Evolutionary conservation across 768 basidiomycete genomes (phyloP).

Genomic region (Podaxis sp.): DNA sequence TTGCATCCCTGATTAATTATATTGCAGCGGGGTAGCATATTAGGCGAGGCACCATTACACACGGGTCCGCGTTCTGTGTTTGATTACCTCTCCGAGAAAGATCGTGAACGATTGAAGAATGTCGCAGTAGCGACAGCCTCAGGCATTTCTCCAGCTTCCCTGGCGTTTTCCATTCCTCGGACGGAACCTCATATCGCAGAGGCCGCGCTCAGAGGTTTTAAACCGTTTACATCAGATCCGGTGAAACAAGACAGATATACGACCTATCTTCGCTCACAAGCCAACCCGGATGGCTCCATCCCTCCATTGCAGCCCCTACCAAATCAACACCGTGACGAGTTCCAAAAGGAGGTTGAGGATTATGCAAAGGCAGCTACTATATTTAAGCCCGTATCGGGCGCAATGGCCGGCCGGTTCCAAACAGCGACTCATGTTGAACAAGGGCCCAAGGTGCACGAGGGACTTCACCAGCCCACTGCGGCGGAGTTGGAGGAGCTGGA

Average conservation of each 20-base stretch:
- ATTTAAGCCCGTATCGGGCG: constrained; percentile 89
- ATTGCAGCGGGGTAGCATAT: constrained; percentile 69
- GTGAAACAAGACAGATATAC: constrained; percentile 84
- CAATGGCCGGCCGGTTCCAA: constrained; percentile 95
- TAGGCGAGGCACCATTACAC: constrained; percentile 80
- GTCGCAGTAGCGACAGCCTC: constrained; percentile 34
- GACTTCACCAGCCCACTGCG: constrained; percentile 58
- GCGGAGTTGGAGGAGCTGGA: constrained; percentile 45
- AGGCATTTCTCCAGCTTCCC: constrained; percentile 21
- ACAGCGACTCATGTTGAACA: constrained; percentile 71
- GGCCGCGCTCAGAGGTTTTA: constrained; percentile 85
- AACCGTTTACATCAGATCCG: constrained; percentile 79
- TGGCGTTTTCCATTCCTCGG: constrained; percentile 36
- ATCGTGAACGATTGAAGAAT: constrained; percentile 78
- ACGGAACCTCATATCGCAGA: constrained; percentile 79
- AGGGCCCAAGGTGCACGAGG: constrained; percentile 61
- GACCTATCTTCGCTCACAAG: constrained; percentile 76
- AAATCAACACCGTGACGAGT: constrained; percentile 61
- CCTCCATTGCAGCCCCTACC: constrained; percentile 52
- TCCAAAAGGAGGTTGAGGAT: constrained; percentile 80
- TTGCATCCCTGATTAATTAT: neutral
- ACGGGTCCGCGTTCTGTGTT: constrained; percentile 81
- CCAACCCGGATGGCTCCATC: constrained; percentile 40
- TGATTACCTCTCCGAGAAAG: constrained; percentile 91
- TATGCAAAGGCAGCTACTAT: constrained; percentile 85